A percentile compares a stretch with the other conserved stretches of the same genome.
phyloP scores from a whole-genome alignment of 2,329 filamentous ascomycete species.

The Aspergillus novofumigatus region DNA sequence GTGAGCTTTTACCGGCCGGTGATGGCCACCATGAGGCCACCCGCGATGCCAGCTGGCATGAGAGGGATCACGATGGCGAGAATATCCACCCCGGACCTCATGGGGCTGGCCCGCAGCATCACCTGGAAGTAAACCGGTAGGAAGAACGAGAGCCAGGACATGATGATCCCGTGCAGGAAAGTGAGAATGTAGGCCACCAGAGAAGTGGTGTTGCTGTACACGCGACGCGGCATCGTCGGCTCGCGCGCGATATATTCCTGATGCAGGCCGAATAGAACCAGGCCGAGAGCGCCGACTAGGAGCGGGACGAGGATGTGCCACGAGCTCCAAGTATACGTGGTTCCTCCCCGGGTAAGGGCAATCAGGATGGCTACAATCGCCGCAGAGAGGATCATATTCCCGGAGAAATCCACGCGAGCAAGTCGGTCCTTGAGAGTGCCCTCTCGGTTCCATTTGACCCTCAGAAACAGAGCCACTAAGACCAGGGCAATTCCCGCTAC shows the following conservation, averaged over 20 bases:
- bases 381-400: constrained; percentile 11
- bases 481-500: constrained; percentile 2
- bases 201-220: too few species aligned
- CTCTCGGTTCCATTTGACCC: background rate
- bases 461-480: constrained; percentile 3
- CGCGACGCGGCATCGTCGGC: too few species aligned
- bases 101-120: constrained; percentile 27
- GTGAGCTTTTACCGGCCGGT: constrained; percentile 26
- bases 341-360: constrained; percentile 16
- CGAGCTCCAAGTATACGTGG: constrained; percentile 47
- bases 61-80: constrained; percentile 16
- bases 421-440: constrained; percentile 1
- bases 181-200: too few species aligned
- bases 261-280: background rate
- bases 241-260: background rate
- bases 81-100: constrained; percentile 20
- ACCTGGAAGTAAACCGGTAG: constrained; percentile 40
- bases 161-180: too few species aligned
- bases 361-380: constrained; percentile 11
- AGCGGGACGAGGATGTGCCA: constrained; percentile 56
- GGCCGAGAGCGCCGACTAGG: constrained; percentile 46
- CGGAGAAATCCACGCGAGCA: constrained; percentile 9
- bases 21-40: constrained; percentile 20
- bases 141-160: constrained; percentile 15
- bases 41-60: constrained; percentile 13